phyloP scores from a whole-genome alignment of 2,329 filamentous ascomycete genomes.

The Aaosphaeria arxii region DNA sequence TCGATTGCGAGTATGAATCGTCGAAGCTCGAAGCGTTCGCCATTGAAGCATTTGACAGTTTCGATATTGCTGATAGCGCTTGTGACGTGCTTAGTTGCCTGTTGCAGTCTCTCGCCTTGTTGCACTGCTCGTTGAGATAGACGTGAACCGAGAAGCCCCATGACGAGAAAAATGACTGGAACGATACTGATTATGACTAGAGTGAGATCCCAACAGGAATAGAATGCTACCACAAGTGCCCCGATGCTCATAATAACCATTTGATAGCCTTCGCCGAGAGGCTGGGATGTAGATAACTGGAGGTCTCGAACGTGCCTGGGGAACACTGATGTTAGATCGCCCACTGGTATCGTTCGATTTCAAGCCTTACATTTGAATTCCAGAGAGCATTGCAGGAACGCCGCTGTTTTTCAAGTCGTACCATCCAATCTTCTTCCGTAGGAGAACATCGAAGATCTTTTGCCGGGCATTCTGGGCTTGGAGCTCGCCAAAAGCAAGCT shows the following conservation, averaged over 20 bases:
- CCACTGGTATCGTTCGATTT: neutral
- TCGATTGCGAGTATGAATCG: constrained; percentile 61
- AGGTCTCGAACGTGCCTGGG: constrained; percentile 78
- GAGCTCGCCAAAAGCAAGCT: constrained; percentile 76
- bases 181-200: constrained; percentile 72
- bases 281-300: constrained; percentile 75
- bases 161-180: constrained; percentile 62
- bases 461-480: constrained; percentile 67
- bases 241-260: constrained; percentile 63
- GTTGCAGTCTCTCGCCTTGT: constrained; percentile 66
- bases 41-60: constrained; percentile 82
- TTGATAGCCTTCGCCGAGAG: constrained; percentile 67
- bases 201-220: constrained; percentile 80
- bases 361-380: constrained; percentile 66
- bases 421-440: constrained; percentile 77
- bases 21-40: constrained; percentile 64
- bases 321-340: neutral
- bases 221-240: constrained; percentile 70
- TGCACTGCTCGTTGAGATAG: constrained; percentile 65
- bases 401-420: constrained; percentile 74
- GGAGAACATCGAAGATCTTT: constrained; percentile 63
- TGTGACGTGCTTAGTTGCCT: constrained; percentile 68
- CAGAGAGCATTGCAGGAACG: constrained; percentile 66
- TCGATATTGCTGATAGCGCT: constrained; percentile 74
- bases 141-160: constrained; percentile 58